These are phyloP conservation scores for Stagonosporopsis chrysanthemi DNA, from an alignment of 2,329 filamentous ascomycete genomes.

Conservation along the genomic window DNA sequence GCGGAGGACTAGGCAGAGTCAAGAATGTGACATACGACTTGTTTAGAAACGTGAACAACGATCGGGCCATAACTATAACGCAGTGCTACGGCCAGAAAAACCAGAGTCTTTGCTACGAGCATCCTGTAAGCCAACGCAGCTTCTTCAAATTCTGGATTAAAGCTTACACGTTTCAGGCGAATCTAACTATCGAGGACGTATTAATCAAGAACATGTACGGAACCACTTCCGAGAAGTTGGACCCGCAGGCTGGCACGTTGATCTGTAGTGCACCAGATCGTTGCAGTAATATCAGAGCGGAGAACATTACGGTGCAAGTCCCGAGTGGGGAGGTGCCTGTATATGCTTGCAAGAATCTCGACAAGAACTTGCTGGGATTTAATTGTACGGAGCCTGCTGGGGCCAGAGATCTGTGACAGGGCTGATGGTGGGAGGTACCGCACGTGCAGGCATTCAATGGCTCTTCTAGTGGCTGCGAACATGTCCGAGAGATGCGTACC, in stretches of 20 bases:
- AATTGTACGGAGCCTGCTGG: background rate
- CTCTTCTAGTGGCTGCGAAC: too few relatives aligned
- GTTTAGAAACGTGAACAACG: constrained; percentile 65
- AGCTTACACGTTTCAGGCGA: constrained; percentile 3
- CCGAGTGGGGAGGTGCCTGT: constrained; percentile 9
- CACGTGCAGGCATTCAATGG: too few relatives aligned
- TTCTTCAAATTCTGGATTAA: background rate
- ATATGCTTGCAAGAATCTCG: constrained; percentile 18
- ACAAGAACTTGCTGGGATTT: constrained; percentile 1
- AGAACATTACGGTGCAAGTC: constrained; percentile 17
- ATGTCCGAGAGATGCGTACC: too few relatives aligned
- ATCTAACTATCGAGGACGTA: constrained; percentile 49
- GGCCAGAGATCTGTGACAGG: background rate
- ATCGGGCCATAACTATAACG: constrained; percentile 66
- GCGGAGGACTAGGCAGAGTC: constrained; percentile 66
- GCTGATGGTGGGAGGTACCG: background rate
- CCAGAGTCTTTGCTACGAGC: constrained; percentile 61
- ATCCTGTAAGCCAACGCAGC: constrained; percentile 54
- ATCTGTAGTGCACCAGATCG: constrained; percentile 50
- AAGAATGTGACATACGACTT: constrained; percentile 69
- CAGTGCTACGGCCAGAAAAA: constrained; percentile 69
- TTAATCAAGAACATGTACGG: constrained; percentile 62
- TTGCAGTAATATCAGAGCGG: constrained; percentile 18
- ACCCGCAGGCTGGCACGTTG: constrained; percentile 43
- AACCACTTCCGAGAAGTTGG: constrained; percentile 49